Percentiles rank a stretch among this genome's conserved stretches.
These are phyloP conservation scores for Bruguiera parviflora DNA, from an alignment of 345 rosid genomes.

Conservation along the genomic window DNA sequence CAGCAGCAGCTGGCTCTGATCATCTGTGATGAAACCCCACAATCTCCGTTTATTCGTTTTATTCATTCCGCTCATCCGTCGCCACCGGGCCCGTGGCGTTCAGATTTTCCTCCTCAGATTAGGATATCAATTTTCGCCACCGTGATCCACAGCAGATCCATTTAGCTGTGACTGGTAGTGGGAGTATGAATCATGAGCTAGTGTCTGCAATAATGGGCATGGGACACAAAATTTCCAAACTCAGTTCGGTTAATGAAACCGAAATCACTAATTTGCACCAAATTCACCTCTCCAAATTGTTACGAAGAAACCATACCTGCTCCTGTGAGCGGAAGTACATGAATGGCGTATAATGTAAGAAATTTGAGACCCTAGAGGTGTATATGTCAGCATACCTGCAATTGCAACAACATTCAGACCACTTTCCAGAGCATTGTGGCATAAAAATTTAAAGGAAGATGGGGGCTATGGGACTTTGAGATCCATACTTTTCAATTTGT, in stretches of 20 bases:
- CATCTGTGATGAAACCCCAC: too few species aligned
- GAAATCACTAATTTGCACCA: too few species aligned
- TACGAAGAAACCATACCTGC: constrained; percentile 47
- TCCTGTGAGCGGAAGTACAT: constrained; percentile 93
- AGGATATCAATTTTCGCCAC: neutral
- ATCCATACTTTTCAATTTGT: constrained; percentile 81
- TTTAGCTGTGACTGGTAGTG: constrained; percentile 31
- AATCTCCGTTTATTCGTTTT: too few species aligned
- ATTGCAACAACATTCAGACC: neutral
- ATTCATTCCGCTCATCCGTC: too few species aligned
- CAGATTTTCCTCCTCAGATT: too few species aligned
- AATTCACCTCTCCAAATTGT: neutral
- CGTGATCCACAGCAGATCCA: constrained; percentile 15
- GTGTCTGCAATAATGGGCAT: constrained; percentile 48
- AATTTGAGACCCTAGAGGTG: constrained; percentile 88
- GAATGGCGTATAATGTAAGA: constrained; percentile 85
- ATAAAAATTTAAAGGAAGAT: neutral
- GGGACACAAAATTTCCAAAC: neutral
- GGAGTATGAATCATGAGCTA: constrained; percentile 67
- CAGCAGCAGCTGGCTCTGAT: too few species aligned
- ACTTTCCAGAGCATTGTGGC: too few species aligned
- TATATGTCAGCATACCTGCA: constrained; percentile 93
- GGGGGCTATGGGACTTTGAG: neutral
- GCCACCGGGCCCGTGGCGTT: too few species aligned
- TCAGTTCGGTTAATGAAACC: neutral